phyloP scores from a whole-genome alignment of 2,329 filamentous ascomycete genomes.

The Onygena corvina region DNA sequence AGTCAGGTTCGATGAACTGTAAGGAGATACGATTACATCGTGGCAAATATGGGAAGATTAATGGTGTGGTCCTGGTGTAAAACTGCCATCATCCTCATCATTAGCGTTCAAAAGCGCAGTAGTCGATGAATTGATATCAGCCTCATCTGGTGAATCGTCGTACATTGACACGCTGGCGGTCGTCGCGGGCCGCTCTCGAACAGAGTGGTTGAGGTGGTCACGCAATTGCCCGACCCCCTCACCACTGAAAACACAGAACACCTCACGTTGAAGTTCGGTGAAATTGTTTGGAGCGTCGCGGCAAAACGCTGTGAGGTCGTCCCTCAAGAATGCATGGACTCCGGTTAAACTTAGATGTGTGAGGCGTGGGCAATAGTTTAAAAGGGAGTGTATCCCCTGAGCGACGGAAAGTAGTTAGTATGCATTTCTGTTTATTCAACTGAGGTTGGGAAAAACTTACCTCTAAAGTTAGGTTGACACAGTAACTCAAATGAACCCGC shows the following conservation, averaged over 20 bases:
- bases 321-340: slow-evolving; percentile 75
- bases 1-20: background rate
- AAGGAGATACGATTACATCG: background rate
- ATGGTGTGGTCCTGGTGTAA: slow-evolving; percentile 12
- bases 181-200: slow-evolving; percentile 26
- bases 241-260: slow-evolving; percentile 96
- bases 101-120: slow-evolving; percentile 33
- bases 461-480: slow-evolving; percentile 66
- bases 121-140: slow-evolving; percentile 15
- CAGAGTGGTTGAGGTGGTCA: slow-evolving; percentile 55
- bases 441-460: slow-evolving; percentile 41
- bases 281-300: slow-evolving; percentile 81
- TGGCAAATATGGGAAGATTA: background rate
- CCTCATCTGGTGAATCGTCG: slow-evolving; percentile 33
- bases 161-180: slow-evolving; percentile 38
- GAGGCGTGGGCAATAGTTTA: slow-evolving; percentile 82
- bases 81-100: slow-evolving; percentile 28
- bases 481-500: slow-evolving; percentile 92
- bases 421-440: background rate
- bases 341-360: slow-evolving; percentile 93
- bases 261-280: slow-evolving; percentile 83
- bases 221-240: slow-evolving; percentile 67
- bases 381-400: slow-evolving; percentile 75
- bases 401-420: slow-evolving; percentile 17
- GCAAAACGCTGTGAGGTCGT: slow-evolving; percentile 75